Percentiles rank a stretch among this genome's conserved stretches.
Evolutionary conservation across 75 land plant genomes (phyloP).

Genomic region (Adiantum capillusveneris): DNA sequence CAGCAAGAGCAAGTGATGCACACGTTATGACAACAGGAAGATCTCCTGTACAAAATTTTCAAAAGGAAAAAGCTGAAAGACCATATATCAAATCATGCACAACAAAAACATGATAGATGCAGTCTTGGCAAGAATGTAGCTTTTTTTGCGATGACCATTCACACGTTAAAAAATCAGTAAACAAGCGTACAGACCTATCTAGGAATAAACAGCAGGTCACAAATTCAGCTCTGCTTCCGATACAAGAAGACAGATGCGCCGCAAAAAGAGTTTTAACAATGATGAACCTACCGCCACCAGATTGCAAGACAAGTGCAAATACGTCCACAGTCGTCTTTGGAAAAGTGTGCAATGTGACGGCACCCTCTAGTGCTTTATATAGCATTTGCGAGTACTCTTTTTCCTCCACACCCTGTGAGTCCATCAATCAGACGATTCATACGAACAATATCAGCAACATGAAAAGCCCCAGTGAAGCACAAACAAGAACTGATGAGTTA

Average conservation of each 20-base stretch:
- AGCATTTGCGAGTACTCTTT: constrained; percentile 80
- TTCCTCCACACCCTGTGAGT: constrained; percentile 54
- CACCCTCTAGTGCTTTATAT: constrained; percentile 90
- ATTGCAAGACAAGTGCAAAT: constrained; percentile 90
- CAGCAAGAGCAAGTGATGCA: constrained; percentile 88
- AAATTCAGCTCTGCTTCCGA: not conserved
- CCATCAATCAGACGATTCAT: not conserved
- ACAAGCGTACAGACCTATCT: no score
- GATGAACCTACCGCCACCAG: constrained; percentile 65
- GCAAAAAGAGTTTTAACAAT: no score
- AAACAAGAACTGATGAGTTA: no score
- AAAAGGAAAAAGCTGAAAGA: not conserved
- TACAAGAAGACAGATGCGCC: not conserved
- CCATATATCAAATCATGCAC: not conserved
- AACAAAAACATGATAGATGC: no score
- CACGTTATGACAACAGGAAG: constrained; percentile 81
- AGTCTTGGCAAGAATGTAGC: not conserved
- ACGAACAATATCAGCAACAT: no score
- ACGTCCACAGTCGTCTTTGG: constrained; percentile 99
- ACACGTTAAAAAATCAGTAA: no score
- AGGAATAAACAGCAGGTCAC: not conserved
- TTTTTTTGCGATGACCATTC: no score
- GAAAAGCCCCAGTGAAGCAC: no score
- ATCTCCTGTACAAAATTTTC: constrained; percentile 49
- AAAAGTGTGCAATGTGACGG: constrained; percentile 75